These are phyloP conservation scores for Mrakiaceae sp. DNA, from an alignment of 1,284 basidiomycete species.

Conservation along the genomic window DNA sequence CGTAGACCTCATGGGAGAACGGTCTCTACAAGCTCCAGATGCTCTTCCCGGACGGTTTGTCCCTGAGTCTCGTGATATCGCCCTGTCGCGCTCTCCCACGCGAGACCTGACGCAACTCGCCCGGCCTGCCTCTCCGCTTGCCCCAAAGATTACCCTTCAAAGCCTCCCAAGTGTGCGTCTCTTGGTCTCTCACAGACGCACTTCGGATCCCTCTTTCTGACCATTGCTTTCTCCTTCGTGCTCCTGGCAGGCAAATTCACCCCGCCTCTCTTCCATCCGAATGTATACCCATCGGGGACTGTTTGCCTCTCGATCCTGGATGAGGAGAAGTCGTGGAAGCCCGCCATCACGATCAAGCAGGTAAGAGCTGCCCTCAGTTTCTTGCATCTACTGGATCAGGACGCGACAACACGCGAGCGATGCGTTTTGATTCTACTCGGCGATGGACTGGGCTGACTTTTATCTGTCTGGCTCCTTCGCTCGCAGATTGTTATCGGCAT, in stretches of 20 bases:
- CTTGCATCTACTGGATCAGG: not conserved
- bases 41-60: conserved; percentile 84
- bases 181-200: not conserved
- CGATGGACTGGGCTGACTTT: not conserved
- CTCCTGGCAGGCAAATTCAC: conserved; percentile 74
- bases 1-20: conserved; percentile 89
- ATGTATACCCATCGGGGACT: conserved; percentile 97
- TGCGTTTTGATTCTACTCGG: no score
- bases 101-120: not conserved
- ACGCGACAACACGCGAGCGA: not conserved
- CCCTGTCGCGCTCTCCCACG: not conserved
- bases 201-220: not conserved
- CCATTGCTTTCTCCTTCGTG: not conserved
- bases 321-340: conserved; percentile 99
- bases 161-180: conserved; percentile 79
- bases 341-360: conserved; percentile 97
- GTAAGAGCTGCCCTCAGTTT: conserved; percentile 37
- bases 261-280: conserved; percentile 93
- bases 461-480: not conserved
- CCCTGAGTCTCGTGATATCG: conserved; percentile 17
- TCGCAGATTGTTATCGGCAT: conserved; percentile 83
- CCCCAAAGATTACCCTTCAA: conserved; percentile 76
- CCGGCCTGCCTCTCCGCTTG: not conserved
- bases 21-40: conserved; percentile 88
- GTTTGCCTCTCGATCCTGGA: conserved; percentile 97